Evolutionary conservation across 2,329 filamentous ascomycete genomes (phyloP).

Genomic region (Hypoxylon rubiginosum): DNA sequence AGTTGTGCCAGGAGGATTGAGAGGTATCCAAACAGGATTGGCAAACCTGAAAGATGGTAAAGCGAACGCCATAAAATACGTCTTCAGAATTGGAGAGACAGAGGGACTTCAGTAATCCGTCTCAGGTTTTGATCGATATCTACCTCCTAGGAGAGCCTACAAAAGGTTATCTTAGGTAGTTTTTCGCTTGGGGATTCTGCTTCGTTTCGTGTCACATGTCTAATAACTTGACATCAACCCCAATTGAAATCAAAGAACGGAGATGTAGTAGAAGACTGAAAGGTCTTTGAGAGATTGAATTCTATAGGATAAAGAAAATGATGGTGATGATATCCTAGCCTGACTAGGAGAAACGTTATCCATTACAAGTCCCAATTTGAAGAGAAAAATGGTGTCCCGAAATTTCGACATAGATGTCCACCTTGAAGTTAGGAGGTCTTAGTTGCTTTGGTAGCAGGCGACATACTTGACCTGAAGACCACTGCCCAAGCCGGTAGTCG

Average conservation of each 20-base stretch:
- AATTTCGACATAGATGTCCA: not conserved
- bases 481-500: constrained; percentile 33
- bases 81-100: constrained; percentile 54
- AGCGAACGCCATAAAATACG: constrained; percentile 61
- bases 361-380: not conserved
- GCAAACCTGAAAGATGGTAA: constrained; percentile 53
- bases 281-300: not conserved
- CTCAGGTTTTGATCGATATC: not conserved
- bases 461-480: constrained; percentile 41
- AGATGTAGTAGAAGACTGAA: not conserved
- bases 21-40: constrained; percentile 54
- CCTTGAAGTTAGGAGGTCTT: not conserved
- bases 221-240: not conserved
- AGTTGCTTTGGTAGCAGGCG: constrained; percentile 28
- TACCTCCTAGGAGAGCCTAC: not conserved
- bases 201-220: not conserved
- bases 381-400: not conserved
- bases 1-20: constrained; percentile 52
- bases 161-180: not conserved
- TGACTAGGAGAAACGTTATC: not conserved
- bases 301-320: not conserved
- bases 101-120: constrained; percentile 37
- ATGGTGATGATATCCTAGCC: not conserved
- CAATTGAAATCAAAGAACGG: not conserved
- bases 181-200: not conserved